Base-by-base conservation (phyloP, 345 rosid genomes). In the Barbarea vulgaris region DNA sequence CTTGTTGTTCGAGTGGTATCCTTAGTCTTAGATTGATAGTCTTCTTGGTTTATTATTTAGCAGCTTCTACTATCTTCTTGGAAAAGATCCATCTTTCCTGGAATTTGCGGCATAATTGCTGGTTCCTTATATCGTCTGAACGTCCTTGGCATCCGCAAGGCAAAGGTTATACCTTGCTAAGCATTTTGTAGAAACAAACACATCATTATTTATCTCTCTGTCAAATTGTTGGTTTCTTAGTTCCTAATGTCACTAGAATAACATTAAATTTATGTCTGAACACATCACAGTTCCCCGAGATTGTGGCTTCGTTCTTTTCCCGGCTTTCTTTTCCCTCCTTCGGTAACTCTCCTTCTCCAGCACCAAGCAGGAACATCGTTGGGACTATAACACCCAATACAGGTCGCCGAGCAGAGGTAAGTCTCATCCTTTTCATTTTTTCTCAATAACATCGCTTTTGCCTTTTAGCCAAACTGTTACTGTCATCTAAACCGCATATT, bases 51-150 rank as follows among this genome's bases (percentile, higher is more conserved):
- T 52, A 65, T 50, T 27, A 72, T 24, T 69, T 59, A 85, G 79
- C 89, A 95, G 99, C 98, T 95, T 79, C 84, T 95, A 51, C 81
- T 95, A 34, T 93, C 97, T 42, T 95, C 93, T 53, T 93, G 98
- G 99, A 89, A 81, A 82, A 86, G 91, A 79, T 95, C 98, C 36
- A 61, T 95, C 51, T 73, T 89, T 80, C 97, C 98, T 55, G 99
- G 97, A 72, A 55, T 88, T 56, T 93, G 97, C 57, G 99, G 98
- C 75, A 83, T 95, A 17, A 79, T 95, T 75, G 96, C 97, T 17
- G 98, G 99, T 74, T 87, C 94, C 56, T 81, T 95, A 56, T 95
- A 92, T 78, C 98, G 91, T 71, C 65, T 93, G 69, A 95, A 93
- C 83, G 55, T 93, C 76, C 77, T 89, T 34, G 81, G 84, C 80